Base-by-base conservation (phyloP, 2,329 filamentous ascomycete species). In the Exophiala sp. region DNA sequence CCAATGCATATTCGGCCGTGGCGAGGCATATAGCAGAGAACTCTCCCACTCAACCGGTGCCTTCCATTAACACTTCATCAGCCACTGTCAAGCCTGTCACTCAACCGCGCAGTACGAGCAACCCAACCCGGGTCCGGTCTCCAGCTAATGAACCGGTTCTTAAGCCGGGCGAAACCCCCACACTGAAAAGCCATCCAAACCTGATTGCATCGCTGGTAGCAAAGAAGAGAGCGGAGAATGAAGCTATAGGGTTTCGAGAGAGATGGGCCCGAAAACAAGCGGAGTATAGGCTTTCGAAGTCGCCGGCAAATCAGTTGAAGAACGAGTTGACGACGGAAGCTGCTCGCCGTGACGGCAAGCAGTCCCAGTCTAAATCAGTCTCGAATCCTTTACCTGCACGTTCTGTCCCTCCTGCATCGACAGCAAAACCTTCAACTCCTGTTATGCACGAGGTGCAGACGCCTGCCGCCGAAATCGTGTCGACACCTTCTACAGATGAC, bases 191-290 rank as follows among this genome's bases (percentile, higher is more conserved):
- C 3, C 58, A 61, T 29, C 54, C 55, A 2, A 58, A 57, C 34
- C 46, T 57, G 24, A 61, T 61, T 42, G 58, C 58, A 1, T 43
- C 48, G n/a, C 39, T 61, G 45, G 47, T 61, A 11, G 58, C 55
- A 2, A 43, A 42, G 16, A 61, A 59, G 40, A 54, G 58, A 33
- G 58, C 53, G 6, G 58, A 58, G 36, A 58, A 58, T 42, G 58
- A 58, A 34, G 49, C 47, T 5, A 51, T 32, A n/a, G 58, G 58
- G 11, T 43, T 50, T 24, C 47, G 53, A 35, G 48, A 54, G 43
- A 47, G 43, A 43, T 61, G 58, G 58, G 40, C 45, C 4, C 55
- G 56, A 39, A 46, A 41, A 43, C 58, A 60, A 40, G 47, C 34
- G 18, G 57, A 57, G 44, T 52, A 60, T 45, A 39, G 29, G 47